Evolutionary conservation across 2,329 filamentous ascomycete genomes (phyloP).

Genomic region (Fusarium newnesense): DNA sequence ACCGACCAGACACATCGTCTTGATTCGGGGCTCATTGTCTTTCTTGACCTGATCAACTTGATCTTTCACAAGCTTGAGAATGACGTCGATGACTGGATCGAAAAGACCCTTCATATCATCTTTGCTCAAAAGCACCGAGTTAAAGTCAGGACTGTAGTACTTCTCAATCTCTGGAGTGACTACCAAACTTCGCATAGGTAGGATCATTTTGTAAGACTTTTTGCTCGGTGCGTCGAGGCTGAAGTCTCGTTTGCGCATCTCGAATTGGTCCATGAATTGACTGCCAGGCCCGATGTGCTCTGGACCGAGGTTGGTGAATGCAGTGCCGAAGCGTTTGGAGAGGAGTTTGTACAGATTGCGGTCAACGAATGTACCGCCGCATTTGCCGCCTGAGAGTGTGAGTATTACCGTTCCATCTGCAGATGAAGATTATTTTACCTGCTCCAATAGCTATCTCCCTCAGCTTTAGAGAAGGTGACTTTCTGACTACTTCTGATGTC

Average conservation of each 20-base stretch:
- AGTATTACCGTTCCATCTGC: accelerated
- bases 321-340: not conserved
- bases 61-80: not conserved
- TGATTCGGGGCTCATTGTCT: not conserved
- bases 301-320: not conserved
- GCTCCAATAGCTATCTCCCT: not conserved
- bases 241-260: not conserved
- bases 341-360: not conserved
- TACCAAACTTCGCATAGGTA: not conserved
- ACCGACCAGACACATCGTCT: not conserved
- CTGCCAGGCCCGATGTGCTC: not conserved
- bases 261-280: not conserved
- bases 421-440: not conserved
- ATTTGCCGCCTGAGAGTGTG: not conserved
- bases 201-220: not conserved
- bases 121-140: not conserved
- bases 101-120: not conserved
- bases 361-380: not conserved
- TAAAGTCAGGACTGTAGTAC: not conserved
- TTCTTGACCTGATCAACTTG: not conserved
- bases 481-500: not conserved
- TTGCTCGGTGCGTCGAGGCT: not conserved
- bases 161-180: not conserved
- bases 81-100: not conserved
- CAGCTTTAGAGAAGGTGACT: not conserved